These are phyloP conservation scores for Amaranthus cruentus DNA, from an alignment of 148 eudicot genomes.

Conservation along the genomic window DNA sequence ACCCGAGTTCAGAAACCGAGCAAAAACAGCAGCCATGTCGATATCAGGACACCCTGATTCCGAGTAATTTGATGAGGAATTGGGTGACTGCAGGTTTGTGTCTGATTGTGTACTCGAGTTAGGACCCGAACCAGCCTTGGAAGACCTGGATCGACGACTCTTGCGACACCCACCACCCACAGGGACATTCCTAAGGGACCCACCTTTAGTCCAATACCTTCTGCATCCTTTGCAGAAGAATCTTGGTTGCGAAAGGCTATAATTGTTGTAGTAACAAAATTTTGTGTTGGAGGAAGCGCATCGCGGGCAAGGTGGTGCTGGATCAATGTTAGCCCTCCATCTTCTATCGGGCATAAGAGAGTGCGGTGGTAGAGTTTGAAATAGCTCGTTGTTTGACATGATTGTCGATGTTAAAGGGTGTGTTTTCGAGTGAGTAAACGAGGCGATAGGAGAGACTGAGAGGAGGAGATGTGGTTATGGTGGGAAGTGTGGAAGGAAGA, in stretches of 20 bases:
- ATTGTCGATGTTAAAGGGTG: neutral
- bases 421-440: neutral
- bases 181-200: slow-evolving; percentile 38
- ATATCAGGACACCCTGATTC: slow-evolving; percentile 35
- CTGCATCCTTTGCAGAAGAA: slow-evolving; percentile 45
- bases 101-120: slow-evolving; percentile 2
- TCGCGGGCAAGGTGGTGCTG: slow-evolving; percentile 39
- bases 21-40: slow-evolving; percentile 77
- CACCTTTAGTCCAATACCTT: slow-evolving; percentile 45
- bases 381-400: neutral
- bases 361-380: slow-evolving; percentile 20
- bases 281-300: slow-evolving; percentile 42
- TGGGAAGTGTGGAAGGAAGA: neutral
- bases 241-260: slow-evolving; percentile 42
- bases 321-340: slow-evolving; percentile 28
- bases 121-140: slow-evolving; percentile 3
- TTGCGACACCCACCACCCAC: slow-evolving; percentile 42
- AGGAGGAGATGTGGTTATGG: neutral
- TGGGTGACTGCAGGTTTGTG: neutral
- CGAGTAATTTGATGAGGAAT: slow-evolving; percentile 15
- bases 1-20: slow-evolving; percentile 51
- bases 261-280: slow-evolving; percentile 47
- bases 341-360: slow-evolving; percentile 24
- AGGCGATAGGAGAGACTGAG: neutral
- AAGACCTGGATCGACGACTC: slow-evolving; percentile 31